These are phyloP conservation scores for Leccinum imitatum DNA, from an alignment of 768 basidiomycete genomes.

Conservation along the genomic window DNA sequence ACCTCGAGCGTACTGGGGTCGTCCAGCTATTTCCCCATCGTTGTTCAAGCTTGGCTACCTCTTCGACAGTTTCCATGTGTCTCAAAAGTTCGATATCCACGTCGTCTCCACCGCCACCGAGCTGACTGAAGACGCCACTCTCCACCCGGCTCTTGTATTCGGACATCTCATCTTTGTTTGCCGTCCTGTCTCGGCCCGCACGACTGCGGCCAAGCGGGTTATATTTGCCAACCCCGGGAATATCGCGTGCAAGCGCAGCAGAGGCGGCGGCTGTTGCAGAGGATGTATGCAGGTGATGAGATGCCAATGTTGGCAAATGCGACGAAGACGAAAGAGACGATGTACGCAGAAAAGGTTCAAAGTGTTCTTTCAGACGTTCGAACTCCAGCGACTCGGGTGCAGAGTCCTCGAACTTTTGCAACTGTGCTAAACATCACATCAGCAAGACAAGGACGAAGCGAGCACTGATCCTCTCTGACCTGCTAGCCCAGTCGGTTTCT, in stretches of 20 bases:
- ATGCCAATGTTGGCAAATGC: conserved; percentile 47
- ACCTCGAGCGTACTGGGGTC: conserved; percentile 64
- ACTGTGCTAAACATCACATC: conserved; percentile 58
- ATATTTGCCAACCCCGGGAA: conserved; percentile 79
- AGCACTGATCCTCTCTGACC: conserved; percentile 49
- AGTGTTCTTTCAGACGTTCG: conserved; percentile 93
- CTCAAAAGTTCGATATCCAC: conserved; percentile 70
- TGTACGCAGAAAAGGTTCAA: conserved; percentile 91
- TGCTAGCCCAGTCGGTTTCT: conserved; percentile 95
- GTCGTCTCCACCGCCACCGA: conserved; percentile 62
- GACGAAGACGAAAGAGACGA: conserved; percentile 71
- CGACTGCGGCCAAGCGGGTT: conserved; percentile 56
- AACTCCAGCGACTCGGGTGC: conserved; percentile 86
- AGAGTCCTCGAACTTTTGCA: conserved; percentile 88
- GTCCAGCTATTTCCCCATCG: conserved; percentile 83
- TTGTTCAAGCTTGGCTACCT: conserved; percentile 73
- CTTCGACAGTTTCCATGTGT: conserved; percentile 56
- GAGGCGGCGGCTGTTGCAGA: conserved; percentile 89
- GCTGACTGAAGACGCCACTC: conserved; percentile 50
- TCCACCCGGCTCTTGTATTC: conserved; percentile 77
- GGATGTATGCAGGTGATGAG: conserved; percentile 74
- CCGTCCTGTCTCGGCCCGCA: conserved; percentile 56
- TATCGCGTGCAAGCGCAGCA: conserved; percentile 84
- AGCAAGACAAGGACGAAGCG: background rate
- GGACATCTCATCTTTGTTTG: conserved; percentile 73